Evolutionary conservation across 2,329 filamentous ascomycete species (phyloP).

Genomic region (Oidium heveae): DNA sequence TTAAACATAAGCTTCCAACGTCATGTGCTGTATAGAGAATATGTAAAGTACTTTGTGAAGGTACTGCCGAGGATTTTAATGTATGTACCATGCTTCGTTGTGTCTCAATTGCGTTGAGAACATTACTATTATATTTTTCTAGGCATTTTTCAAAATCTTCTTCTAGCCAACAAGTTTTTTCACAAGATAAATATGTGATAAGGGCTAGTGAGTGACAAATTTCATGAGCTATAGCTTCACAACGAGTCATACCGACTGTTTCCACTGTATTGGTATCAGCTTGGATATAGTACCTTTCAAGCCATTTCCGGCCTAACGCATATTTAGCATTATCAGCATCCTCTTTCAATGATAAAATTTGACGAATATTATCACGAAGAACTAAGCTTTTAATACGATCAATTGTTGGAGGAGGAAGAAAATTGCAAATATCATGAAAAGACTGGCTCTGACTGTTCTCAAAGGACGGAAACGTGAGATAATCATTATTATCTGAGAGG

Average conservation of each 20-base stretch:
- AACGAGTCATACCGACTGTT: slow-evolving; percentile 3
- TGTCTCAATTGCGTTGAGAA: slow-evolving; percentile 4
- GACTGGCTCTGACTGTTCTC: slow-evolving; percentile 6
- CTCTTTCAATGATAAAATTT: not conserved
- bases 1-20: slow-evolving; percentile 5
- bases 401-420: slow-evolving; percentile 7
- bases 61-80: slow-evolving; percentile 4
- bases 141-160: slow-evolving; percentile 4
- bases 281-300: slow-evolving; percentile 1
- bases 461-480: slow-evolving; percentile 13
- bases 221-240: slow-evolving; percentile 6
- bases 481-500: slow-evolving; percentile 11
- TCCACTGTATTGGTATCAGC: not conserved
- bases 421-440: slow-evolving; percentile 10
- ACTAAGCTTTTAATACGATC: not conserved
- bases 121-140: slow-evolving; percentile 4
- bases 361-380: not conserved
- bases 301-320: slow-evolving; percentile 3
- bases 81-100: slow-evolving; percentile 1
- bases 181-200: slow-evolving; percentile 6
- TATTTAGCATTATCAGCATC: slow-evolving; percentile 1
- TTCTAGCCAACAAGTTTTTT: slow-evolving; percentile 4
- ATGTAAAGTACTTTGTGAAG: slow-evolving; percentile 9
- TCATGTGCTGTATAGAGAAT: slow-evolving; percentile 11
- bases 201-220: slow-evolving; percentile 6